phyloP scores from a whole-genome alignment of 2,329 filamentous ascomycete genomes.

The Ilyonectria sp. region DNA sequence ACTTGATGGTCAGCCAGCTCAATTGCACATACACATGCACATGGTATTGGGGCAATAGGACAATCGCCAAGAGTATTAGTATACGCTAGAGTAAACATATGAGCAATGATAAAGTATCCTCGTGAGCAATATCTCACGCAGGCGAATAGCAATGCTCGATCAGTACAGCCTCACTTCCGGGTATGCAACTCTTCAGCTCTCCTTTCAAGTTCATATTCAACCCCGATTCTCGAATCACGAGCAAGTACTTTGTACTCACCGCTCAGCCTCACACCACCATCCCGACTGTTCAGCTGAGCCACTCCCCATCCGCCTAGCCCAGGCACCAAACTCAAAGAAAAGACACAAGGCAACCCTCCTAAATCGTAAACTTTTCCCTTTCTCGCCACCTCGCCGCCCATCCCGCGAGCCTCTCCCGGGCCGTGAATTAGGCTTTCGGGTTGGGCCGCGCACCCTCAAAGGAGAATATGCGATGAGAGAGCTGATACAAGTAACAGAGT shows the following conservation, averaged over 20 bases:
- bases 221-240: background rate
- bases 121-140: no score
- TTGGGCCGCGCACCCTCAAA: slow-evolving; percentile 17
- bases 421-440: slow-evolving; percentile 26
- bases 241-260: no score
- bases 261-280: background rate
- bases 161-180: no score
- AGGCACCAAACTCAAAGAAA: background rate
- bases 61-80: no score
- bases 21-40: no score
- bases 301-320: background rate
- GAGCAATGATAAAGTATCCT: no score
- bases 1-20: no score
- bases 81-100: no score
- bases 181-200: no score
- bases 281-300: background rate
- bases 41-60: no score
- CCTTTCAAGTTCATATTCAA: background rate
- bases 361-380: background rate
- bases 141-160: no score
- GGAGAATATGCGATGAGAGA: background rate
- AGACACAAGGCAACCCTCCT: background rate
- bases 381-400: slow-evolving; percentile 6
- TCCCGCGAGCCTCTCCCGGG: slow-evolving; percentile 2
- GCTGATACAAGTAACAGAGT: background rate